Percentiles rank a stretch among this genome's conserved stretches.
phyloP scores from a whole-genome alignment of 768 basidiomycete genomes.

The Cystofilobasidium ferigula region DNA sequence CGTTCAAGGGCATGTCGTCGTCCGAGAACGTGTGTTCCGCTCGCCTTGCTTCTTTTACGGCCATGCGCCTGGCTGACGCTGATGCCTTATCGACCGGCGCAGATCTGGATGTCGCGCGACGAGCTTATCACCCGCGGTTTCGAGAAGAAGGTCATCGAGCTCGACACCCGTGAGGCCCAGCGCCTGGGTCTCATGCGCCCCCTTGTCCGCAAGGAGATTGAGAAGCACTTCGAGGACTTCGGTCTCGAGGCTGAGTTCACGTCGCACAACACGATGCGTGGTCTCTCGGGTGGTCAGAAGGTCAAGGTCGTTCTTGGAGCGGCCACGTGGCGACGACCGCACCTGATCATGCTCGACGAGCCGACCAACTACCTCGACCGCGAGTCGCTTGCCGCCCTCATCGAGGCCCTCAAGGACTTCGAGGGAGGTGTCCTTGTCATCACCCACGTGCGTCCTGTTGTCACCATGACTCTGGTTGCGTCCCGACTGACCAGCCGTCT shows the following conservation, averaged over 20 bases:
- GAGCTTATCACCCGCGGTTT: conserved; percentile 96
- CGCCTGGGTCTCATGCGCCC: conserved; percentile 88
- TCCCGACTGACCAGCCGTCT: background rate
- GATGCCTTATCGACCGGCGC: background rate
- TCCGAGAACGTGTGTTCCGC: conserved; percentile 60
- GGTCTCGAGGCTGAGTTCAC: conserved; percentile 99
- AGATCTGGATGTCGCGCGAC: conserved; percentile 85
- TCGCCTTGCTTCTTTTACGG: background rate
- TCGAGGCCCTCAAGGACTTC: conserved; percentile 93
- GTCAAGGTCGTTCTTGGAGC: conserved; percentile 98
- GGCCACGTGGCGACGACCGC: conserved; percentile 93
- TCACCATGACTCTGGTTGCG: conserved; percentile 25
- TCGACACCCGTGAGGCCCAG: conserved; percentile 94
- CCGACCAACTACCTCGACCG: conserved; percentile 88
- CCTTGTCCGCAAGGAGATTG: conserved; percentile 94
- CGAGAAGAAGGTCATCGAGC: conserved; percentile 98
- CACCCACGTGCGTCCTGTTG: conserved; percentile 60
- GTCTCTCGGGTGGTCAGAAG: conserved; percentile 97
- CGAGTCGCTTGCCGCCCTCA: conserved; percentile 96
- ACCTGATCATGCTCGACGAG: conserved; percentile 51
- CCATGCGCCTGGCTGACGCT: background rate
- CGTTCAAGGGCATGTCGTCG: conserved; percentile 86
- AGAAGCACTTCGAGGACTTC: conserved; percentile 78
- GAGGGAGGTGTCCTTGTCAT: conserved; percentile 97
- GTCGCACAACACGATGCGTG: conserved; percentile 97